Percentiles rank a stretch among this genome's conserved stretches.
These are phyloP conservation scores for Craterostigma plantagineum DNA, from an alignment of 257 asterid species.

Conservation along the genomic window DNA sequence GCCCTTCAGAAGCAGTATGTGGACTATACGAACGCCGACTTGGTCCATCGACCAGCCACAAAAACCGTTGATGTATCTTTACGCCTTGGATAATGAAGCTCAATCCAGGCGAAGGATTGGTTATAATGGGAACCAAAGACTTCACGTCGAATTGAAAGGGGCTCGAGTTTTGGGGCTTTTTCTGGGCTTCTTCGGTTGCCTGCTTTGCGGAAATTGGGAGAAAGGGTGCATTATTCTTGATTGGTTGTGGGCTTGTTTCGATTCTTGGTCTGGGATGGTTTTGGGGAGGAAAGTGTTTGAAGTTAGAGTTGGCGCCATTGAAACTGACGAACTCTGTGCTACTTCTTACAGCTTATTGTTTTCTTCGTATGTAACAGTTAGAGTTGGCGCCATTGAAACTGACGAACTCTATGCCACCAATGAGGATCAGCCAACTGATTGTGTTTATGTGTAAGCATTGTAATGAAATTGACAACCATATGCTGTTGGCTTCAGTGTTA, in stretches of 20 bases:
- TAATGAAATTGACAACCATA: too few species aligned
- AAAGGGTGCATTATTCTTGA: constrained; percentile 26
- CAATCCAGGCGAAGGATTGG: constrained; percentile 37
- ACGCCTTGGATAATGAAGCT: constrained; percentile 33
- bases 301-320: constrained; percentile 77
- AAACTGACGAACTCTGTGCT: not conserved
- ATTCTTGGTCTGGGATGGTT: constrained; percentile 30
- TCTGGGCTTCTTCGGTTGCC: constrained; percentile 15
- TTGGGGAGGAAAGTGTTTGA: constrained; percentile 51
- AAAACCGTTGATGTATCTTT: constrained; percentile 86
- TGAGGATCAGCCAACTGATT: too few species aligned
- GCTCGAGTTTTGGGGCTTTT: constrained; percentile 15
- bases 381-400: constrained; percentile 62
- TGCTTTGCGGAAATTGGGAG: constrained; percentile 17
- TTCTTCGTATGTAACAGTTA: constrained; percentile 20
- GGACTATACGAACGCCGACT: constrained; percentile 79
- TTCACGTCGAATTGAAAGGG: constrained; percentile 33
- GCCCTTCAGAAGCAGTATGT: constrained; percentile 59
- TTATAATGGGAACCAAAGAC: constrained; percentile 39
- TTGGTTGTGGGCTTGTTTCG: not conserved
- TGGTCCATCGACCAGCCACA: constrained; percentile 80
- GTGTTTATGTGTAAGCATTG: too few species aligned
- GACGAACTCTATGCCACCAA: not conserved
- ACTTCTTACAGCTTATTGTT: constrained; percentile 4
- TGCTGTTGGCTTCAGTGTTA: too few species aligned